phyloP scores from a whole-genome alignment of 495 filamentous ascomycete genomes.

The Penicillium chermesinum region DNA sequence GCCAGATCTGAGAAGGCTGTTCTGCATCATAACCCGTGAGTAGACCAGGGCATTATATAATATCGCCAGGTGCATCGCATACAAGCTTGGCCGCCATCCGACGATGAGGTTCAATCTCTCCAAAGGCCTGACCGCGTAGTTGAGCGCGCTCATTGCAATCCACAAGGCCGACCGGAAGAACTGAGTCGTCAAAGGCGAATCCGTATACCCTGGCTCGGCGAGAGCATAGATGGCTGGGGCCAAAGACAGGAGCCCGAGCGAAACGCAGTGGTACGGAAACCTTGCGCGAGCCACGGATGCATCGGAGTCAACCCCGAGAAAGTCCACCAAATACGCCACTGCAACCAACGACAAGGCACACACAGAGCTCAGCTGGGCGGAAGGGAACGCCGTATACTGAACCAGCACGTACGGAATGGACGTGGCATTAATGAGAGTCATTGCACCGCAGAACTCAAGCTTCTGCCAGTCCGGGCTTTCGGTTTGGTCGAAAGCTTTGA shows the following conservation, averaged over 20 bases:
- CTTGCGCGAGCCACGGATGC: neutral
- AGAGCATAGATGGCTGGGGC: conserved; percentile 6
- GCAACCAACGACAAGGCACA: conserved; percentile 1
- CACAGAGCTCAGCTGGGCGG: conserved; percentile 4
- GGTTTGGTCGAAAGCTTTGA: neutral
- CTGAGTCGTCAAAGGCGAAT: conserved; percentile 1
- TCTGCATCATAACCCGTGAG: conserved; percentile 3
- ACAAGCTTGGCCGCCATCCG: conserved; percentile 8
- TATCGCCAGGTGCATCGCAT: conserved; percentile 8
- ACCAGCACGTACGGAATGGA: conserved; percentile 4
- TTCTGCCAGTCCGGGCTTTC: neutral
- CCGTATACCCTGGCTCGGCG: neutral
- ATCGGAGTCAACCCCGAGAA: neutral
- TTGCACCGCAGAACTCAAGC: conserved; percentile 1
- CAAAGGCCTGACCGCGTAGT: conserved; percentile 3
- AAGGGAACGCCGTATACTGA: conserved; percentile 2
- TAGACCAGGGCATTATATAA: conserved; percentile 1
- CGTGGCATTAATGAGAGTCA: conserved; percentile 4
- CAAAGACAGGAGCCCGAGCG: conserved; percentile 3
- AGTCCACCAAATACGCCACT: conserved; percentile 6
- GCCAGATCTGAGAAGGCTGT: neutral
- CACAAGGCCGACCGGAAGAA: neutral
- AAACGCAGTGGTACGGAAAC: conserved; percentile 10
- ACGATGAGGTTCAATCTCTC: conserved; percentile 4
- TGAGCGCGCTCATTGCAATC: neutral